phyloP scores from a whole-genome alignment of 73 alveolate species.

The Stentor roeselii region DNA sequence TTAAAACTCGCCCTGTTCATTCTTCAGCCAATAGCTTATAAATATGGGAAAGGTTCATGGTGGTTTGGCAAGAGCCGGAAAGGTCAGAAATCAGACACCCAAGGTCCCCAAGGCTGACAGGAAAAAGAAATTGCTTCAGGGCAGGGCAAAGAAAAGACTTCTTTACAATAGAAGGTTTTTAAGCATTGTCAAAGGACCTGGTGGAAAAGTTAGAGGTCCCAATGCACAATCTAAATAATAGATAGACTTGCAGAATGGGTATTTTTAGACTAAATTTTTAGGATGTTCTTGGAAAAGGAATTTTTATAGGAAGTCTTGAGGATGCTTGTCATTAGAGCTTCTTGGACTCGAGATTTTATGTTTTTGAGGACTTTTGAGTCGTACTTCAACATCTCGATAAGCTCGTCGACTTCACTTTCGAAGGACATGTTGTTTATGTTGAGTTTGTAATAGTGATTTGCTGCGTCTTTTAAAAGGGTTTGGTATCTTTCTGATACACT shows the following conservation, averaged over 20 bases:
- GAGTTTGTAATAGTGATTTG: too few species aligned
- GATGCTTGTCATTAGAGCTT: too few species aligned
- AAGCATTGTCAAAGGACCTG: too few species aligned
- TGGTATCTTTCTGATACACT: not conserved
- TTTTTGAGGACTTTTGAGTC: not conserved
- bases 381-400: not conserved
- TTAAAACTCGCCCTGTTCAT: too few species aligned
- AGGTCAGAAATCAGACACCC: conserved; percentile 80
- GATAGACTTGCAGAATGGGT: too few species aligned
- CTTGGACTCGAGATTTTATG: too few species aligned
- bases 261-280: too few species aligned
- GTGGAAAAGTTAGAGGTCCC: too few species aligned
- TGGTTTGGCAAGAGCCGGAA: conserved; percentile 79
- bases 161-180: conserved; percentile 75
- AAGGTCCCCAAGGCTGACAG: conserved; percentile 79
- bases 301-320: too few species aligned
- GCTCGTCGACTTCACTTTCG: not conserved
- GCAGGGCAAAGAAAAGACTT: conserved; percentile 90
- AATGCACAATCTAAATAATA: too few species aligned
- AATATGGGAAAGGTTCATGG: conserved; percentile 68
- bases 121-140: conserved; percentile 65
- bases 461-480: not conserved
- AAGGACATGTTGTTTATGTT: not conserved
- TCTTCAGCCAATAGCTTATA: too few species aligned
- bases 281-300: too few species aligned